These are phyloP conservation scores for Neofusicoccum cordaticola DNA, from an alignment of 2,329 filamentous ascomycete species.

Conservation along the genomic window DNA sequence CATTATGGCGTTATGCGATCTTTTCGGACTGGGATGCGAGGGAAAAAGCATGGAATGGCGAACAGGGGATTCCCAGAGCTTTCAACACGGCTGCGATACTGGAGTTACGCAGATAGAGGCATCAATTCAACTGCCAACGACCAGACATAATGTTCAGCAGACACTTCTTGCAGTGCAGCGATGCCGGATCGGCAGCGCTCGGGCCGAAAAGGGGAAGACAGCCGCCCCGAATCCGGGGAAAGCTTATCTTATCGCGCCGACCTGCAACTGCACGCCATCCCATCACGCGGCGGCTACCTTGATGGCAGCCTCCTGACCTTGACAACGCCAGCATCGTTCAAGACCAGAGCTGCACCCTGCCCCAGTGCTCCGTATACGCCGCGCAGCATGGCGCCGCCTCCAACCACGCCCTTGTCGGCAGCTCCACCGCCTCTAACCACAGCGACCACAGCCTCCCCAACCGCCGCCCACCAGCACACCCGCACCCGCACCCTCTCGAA, in stretches of 20 bases:
- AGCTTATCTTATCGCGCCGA: neutral
- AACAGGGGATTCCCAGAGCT: neutral
- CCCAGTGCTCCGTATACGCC: neutral
- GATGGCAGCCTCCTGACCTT: neutral
- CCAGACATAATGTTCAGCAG: neutral
- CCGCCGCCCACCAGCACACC: neutral
- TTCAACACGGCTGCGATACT: neutral
- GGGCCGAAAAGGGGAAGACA: neutral
- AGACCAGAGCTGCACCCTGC: too few species aligned
- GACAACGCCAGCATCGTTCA: neutral
- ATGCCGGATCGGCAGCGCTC: neutral
- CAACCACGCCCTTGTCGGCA: neutral
- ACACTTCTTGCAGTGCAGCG: too few species aligned
- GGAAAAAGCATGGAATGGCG: conserved; percentile 2
- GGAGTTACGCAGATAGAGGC: neutral
- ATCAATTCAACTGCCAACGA: neutral
- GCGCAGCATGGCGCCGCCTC: neutral
- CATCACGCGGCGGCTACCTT: neutral
- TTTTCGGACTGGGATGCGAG: neutral
- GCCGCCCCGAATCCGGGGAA: conserved; percentile 1
- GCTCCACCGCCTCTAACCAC: neutral
- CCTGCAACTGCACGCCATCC: neutral
- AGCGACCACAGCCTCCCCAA: neutral
- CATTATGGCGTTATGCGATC: conserved; percentile 7
- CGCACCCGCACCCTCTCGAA: conserved; percentile 12